These are phyloP conservation scores for Penicillium daleae DNA, from an alignment of 495 filamentous ascomycete species.

Conservation along the genomic window DNA sequence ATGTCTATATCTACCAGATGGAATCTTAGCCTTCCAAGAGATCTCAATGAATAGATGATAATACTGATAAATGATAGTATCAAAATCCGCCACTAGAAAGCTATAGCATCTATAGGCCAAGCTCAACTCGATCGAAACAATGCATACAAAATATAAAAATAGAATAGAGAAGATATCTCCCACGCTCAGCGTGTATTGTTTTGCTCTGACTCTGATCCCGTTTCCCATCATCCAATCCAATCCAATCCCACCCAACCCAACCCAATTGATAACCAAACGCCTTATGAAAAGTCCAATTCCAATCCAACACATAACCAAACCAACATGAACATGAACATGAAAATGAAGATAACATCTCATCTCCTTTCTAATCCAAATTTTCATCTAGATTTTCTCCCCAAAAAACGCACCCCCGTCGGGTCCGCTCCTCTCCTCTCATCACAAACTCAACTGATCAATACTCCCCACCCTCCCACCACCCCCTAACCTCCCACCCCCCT, in stretches of 20 bases:
- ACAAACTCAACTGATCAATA: slow-evolving; percentile 66
- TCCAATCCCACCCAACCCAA: not conserved
- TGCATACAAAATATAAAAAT: too few species aligned
- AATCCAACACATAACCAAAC: not conserved
- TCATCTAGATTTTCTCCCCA: not conserved
- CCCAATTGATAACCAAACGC: not conserved
- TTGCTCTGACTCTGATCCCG: not conserved
- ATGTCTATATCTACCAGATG: too few species aligned
- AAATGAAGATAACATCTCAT: too few species aligned
- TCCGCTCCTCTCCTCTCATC: slow-evolving; percentile 13
- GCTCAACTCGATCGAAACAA: too few species aligned
- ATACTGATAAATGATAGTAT: too few species aligned
- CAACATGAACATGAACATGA: not conserved
- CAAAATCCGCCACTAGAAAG: too few species aligned
- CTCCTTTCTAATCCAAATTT: not conserved
- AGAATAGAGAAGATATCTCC: not conserved
- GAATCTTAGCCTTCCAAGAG: too few species aligned
- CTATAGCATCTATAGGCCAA: not conserved
- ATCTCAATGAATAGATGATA: too few species aligned
- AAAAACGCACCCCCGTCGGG: not conserved
- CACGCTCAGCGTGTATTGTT: slow-evolving; percentile 3
- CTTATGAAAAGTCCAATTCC: too few species aligned
- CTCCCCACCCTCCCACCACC: slow-evolving; percentile 61
- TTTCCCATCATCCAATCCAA: not conserved
- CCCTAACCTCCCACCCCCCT: slow-evolving; percentile 52